These are phyloP conservation scores for Candida xyloterini DNA, from an alignment of 805 yeast species.

Conservation along the genomic window DNA sequence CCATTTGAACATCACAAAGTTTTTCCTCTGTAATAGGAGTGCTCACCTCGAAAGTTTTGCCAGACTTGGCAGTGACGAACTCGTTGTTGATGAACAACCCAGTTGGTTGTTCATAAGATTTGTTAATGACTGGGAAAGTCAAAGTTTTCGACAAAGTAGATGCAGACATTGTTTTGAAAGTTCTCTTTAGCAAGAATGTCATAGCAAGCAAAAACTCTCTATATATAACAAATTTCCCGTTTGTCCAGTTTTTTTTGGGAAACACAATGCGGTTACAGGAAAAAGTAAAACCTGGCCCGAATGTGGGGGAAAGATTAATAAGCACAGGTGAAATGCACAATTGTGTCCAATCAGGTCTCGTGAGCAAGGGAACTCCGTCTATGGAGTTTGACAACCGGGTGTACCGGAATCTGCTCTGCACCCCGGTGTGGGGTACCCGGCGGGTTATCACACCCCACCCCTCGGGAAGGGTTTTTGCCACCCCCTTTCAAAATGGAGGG, in stretches of 20 bases:
- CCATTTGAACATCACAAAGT: conserved; percentile 69
- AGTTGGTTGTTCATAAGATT: conserved; percentile 39
- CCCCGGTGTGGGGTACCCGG: too few relatives aligned
- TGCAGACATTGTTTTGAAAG: conserved; percentile 15
- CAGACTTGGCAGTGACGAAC: conserved; percentile 52
- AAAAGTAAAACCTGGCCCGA: not conserved
- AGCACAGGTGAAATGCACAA: not conserved
- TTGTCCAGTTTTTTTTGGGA: conserved; percentile 4
- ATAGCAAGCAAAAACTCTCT: conserved; percentile 1
- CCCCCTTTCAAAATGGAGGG: too few relatives aligned
- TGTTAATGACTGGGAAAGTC: conserved; percentile 35
- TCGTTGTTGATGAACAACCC: conserved; percentile 66
- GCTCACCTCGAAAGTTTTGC: conserved; percentile 59
- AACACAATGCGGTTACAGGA: not conserved
- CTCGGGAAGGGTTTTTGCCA: not conserved
- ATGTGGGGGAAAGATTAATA: conserved; percentile 1
- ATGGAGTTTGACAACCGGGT: conserved; percentile 2
- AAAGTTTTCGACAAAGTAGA: conserved; percentile 26
- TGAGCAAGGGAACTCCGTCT: not conserved
- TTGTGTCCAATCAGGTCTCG: not conserved
- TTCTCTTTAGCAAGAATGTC: not conserved
- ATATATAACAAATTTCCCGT: conserved; percentile 8
- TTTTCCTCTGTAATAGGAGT: conserved; percentile 72
- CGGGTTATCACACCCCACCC: conserved; percentile 1
- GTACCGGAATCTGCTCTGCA: not conserved